Base-by-base conservation (phyloP, 2,329 filamentous ascomycete species). In the Juglanconis juglandina region DNA sequence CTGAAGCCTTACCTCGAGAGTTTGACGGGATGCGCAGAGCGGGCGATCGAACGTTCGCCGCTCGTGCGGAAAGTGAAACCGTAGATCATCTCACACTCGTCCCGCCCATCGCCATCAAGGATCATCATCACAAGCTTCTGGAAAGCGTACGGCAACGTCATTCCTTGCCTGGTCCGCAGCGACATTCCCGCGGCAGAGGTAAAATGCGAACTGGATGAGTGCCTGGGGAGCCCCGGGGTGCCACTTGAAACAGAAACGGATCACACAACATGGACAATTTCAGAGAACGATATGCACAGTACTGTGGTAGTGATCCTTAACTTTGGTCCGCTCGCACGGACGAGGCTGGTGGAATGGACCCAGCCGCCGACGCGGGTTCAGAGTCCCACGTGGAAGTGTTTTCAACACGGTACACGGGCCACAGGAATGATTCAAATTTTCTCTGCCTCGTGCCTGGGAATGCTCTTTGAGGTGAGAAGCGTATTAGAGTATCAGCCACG, bases 61-160 rank as follows among this genome's bases (percentile, higher is more conserved):
- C 50, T 53, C 49, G 56, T 46, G 56, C 49, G 49, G 50, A 51
- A 58, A 58, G 49, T 58, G 56, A 58, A 58, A 53, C 56, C 56
- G 56, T 53, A 58, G 56, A 58, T 58, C 56, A 58, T 58, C 56
- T 58, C 56, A 53, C 56, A 53, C 49, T 53, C 56, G 33, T 53
- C 50, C 56, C 56, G 41, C 46, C 30, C 59, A 53, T 42, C 34
- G 41, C 42, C 53, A 35, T 41, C 47, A 42, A 46, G 48, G 48
- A 49, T 49, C 49, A 51, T 17, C 46, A 46, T 48, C 41, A n/a
- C 46, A 33, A 47, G 48, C 37, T 49, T 35, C n/a, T 37, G 34
- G 32, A 46, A 48, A 17, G 52, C 17, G 35, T 42, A 30, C 14
- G 17, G 13, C 14, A 46, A n/a, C 41, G 32, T 6, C 14, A n/a